Evolutionary conservation across 306 rosid genomes (phyloP), one percentile per base, ranked within the genome.

Genomic region (Vicia sativa): DNA sequence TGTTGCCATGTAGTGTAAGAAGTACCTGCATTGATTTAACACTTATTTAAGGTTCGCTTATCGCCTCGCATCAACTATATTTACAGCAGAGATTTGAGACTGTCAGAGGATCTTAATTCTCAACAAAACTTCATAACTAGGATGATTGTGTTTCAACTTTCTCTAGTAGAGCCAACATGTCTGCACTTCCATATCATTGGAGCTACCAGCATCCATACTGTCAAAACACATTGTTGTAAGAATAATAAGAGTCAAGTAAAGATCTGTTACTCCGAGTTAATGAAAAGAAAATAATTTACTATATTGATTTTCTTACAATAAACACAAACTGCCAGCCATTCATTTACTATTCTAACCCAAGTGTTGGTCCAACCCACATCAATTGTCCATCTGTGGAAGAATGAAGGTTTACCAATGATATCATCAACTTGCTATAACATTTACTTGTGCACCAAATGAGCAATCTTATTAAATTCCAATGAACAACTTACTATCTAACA

Each of bases 321-420:
- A 15, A 93, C 92, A 76, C 92, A 93, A 77, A 93, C 99, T 6
- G 97, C 99, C 31, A 93, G 81, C 99, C 97, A 93, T 78, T 93
- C 99, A 62, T 93, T 93, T 9, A 93, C 90, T 46, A 90, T 88
- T 82, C 91, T 86, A 81, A 93, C 99, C 99, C 99, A 93, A 37
- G 97, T 90, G 85, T 97, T 93, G 64, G 99, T 89, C 99, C 99
- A 93, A 7, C 99, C 99, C 38, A 93, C 99, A 62, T 93, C 99
- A 75, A 93, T 87, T 29, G 99, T 93, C 97, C 96, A 93, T 78
- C 99, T 90, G 84, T 74, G 57, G 50, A 77, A 72, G 59, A 26
- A 35, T 45, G 62, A 46, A 44, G 50, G 61, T n/a, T 13, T 73
- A 25, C 44, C 38, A 29, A 34, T 34, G 38, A 3, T 28, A 28